A percentile compares a stretch with the other conserved stretches of the same genome.
These are phyloP conservation scores for Fallopia convolvulus DNA, from an alignment of 148 eudicot genomes.

Conservation along the genomic window DNA sequence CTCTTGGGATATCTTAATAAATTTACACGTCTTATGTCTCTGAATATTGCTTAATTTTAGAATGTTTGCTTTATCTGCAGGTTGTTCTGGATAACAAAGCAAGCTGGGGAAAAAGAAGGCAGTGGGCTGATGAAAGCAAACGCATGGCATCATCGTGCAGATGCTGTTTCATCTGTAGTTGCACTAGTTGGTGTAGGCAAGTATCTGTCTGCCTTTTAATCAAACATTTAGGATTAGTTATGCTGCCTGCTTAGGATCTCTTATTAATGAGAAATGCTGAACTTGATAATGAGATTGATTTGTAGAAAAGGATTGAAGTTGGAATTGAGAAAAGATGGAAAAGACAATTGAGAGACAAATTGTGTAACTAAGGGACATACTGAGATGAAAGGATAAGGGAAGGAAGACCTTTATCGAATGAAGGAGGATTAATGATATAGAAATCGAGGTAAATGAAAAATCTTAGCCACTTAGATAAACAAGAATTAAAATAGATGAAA, in stretches of 20 bases:
- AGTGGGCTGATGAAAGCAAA: constrained; percentile 99
- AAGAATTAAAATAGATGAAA: background rate
- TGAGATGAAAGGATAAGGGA: background rate
- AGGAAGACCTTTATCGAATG: background rate
- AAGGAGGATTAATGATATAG: background rate
- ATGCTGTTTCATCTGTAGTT: constrained; percentile 91
- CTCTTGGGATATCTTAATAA: background rate
- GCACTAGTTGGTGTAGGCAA: constrained; percentile 99
- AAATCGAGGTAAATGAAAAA: background rate
- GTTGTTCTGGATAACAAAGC: constrained; percentile 87
- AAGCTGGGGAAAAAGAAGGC: constrained; percentile 85
- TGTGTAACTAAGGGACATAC: background rate
- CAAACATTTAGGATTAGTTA: background rate
- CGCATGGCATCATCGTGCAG: constrained; percentile 99
- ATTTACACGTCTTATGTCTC: background rate
- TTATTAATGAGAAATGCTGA: background rate
- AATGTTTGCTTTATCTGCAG: constrained; percentile 26
- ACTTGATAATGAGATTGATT: background rate
- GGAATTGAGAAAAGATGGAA: background rate
- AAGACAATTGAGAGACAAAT: background rate
- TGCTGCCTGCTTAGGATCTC: background rate
- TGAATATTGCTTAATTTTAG: background rate
- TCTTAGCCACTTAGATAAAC: background rate
- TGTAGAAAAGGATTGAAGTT: background rate
- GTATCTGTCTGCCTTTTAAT: constrained; percentile 16